A percentile compares a stretch with the other conserved stretches of the same genome.
These are phyloP conservation scores for Fusarium pseudoanthophilum DNA, from an alignment of 2,329 filamentous ascomycete genomes.

Conservation along the genomic window DNA sequence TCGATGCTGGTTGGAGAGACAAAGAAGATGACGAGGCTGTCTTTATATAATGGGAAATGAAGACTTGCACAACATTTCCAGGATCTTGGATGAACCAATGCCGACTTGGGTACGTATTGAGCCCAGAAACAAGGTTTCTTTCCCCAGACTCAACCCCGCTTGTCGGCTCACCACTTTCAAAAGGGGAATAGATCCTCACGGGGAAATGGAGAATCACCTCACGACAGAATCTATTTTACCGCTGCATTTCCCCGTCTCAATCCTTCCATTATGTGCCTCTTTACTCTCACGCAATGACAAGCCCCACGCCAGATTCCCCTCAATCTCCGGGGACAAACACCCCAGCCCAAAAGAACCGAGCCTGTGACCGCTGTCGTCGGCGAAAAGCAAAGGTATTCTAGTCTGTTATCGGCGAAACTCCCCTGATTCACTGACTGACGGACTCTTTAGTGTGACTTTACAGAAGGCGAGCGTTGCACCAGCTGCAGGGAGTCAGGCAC, in stretches of 20 bases:
- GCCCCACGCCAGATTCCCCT: conserved; percentile 34
- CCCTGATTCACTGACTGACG: neutral
- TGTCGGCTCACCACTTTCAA: neutral
- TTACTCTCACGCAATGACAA: conserved; percentile 11
- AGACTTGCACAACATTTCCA: neutral
- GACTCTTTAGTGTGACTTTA: conserved; percentile 45
- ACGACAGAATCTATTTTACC: conserved; percentile 30
- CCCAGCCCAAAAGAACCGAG: conserved; percentile 41
- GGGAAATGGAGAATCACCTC: conserved; percentile 30
- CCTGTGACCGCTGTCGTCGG: conserved; percentile 51
- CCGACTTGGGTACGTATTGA: neutral
- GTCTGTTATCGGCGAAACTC: conserved; percentile 16
- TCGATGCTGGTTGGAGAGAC: neutral
- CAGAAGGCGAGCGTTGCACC: conserved; percentile 42
- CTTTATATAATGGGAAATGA: conserved; percentile 12
- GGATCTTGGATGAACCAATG: neutral
- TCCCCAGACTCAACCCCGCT: conserved; percentile 26
- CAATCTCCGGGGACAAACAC: conserved; percentile 24
- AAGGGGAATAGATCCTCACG: conserved; percentile 18
- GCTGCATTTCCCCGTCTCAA: conserved; percentile 29
- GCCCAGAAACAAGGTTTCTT: conserved; percentile 1
- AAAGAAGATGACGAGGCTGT: neutral
- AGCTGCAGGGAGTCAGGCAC: conserved; percentile 49
- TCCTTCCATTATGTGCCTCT: neutral
- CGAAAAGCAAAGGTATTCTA: conserved; percentile 50